Evolutionary conservation across 1,139 yeast species (phyloP).

Genomic region (Torulaspora pretoriensis): DNA sequence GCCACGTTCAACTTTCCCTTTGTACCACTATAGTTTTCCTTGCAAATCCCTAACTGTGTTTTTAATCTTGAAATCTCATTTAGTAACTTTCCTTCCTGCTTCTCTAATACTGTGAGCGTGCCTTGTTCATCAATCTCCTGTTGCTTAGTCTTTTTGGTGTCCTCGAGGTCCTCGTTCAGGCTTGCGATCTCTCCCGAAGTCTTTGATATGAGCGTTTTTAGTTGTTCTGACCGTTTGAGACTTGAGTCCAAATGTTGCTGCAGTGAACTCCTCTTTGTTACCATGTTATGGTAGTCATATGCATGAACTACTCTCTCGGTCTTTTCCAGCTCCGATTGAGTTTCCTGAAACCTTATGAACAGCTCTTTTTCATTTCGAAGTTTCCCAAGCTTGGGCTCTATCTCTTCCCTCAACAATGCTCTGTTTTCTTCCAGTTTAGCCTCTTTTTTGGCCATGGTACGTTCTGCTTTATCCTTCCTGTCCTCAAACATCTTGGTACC

Average conservation of each 20-base stretch:
- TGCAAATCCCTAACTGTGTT: constrained; percentile 57
- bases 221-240: constrained; percentile 28
- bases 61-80: constrained; percentile 66
- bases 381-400: constrained; percentile 86
- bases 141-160: constrained; percentile 53
- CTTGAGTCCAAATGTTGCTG: constrained; percentile 39
- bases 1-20: constrained; percentile 23
- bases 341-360: constrained; percentile 81
- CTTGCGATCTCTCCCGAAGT: constrained; percentile 53
- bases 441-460: constrained; percentile 88
- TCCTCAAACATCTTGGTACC: constrained; percentile 96
- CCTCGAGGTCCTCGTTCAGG: constrained; percentile 58
- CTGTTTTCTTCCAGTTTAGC: constrained; percentile 76
- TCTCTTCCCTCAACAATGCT: constrained; percentile 71
- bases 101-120: constrained; percentile 57
- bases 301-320: constrained; percentile 71
- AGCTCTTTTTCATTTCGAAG: constrained; percentile 75
- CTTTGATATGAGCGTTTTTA: constrained; percentile 43
- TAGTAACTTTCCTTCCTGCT: constrained; percentile 51
- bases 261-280: constrained; percentile 43
- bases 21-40: constrained; percentile 55
- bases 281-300: constrained; percentile 56
- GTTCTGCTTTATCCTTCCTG: constrained; percentile 84
- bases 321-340: constrained; percentile 76
- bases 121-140: constrained; percentile 62